Percentiles rank a stretch among this genome's conserved stretches.
Evolutionary conservation across 108 stramenopile species (phyloP).

Genomic region (Mediolabrus comicus): DNA sequence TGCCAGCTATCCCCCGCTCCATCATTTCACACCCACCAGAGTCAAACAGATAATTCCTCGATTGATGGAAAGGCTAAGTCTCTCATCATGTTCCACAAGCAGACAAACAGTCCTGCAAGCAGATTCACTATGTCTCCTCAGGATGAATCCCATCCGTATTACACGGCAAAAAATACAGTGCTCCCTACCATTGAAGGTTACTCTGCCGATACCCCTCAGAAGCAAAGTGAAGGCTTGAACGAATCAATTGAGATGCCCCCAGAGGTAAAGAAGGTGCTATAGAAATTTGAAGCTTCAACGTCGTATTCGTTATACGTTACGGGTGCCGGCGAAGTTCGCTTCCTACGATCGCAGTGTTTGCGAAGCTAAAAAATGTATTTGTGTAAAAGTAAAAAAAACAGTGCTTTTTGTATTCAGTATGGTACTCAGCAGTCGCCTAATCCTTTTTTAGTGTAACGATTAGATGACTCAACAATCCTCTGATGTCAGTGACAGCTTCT

Average conservation of each 20-base stretch:
- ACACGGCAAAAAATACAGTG: conserved; percentile 5
- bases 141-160: conserved; percentile 34
- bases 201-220: conserved; percentile 23
- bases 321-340: not conserved
- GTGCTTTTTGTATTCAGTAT: not conserved
- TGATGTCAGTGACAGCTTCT: conserved; percentile 54
- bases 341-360: not conserved
- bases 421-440: not conserved
- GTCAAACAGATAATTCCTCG: not conserved
- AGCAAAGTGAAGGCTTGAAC: not conserved
- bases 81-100: conserved; percentile 43
- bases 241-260: too few relatives aligned
- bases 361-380: not conserved
- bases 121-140: conserved; percentile 46
- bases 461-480: conserved; percentile 53
- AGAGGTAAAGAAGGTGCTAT: not conserved
- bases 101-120: conserved; percentile 42
- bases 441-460: not conserved
- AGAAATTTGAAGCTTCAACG: too few relatives aligned
- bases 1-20: conserved; percentile 25
- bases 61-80: conserved; percentile 40
- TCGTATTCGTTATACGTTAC: not conserved
- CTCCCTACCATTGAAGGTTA: conserved; percentile 43
- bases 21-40: not conserved
- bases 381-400: conserved; percentile 3